phyloP scores from a whole-genome alignment of 768 basidiomycete genomes.

The Boletus eberwhitei region DNA sequence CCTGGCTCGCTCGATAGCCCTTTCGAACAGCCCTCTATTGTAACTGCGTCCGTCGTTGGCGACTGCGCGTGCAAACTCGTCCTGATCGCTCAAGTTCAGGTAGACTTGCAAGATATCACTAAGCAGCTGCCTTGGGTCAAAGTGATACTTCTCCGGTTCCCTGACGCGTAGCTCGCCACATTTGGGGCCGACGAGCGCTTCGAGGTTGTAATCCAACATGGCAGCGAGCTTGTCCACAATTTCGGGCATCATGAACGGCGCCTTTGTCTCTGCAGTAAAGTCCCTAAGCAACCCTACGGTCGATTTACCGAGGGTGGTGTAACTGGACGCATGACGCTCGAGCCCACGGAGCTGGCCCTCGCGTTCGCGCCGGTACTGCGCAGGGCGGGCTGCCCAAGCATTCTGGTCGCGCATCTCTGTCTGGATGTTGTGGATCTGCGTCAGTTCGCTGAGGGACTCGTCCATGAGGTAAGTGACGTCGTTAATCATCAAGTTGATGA shows the following conservation, averaged over 20 bases:
- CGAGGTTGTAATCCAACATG: slow-evolving; percentile 94
- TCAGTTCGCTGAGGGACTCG: slow-evolving; percentile 86
- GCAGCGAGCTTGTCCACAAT: slow-evolving; percentile 94
- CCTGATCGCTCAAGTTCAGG: slow-evolving; percentile 78
- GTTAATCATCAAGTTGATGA: slow-evolving; percentile 98
- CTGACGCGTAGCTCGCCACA: slow-evolving; percentile 83
- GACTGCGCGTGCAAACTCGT: slow-evolving; percentile 78
- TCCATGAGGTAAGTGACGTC: slow-evolving; percentile 98
- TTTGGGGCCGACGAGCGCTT: slow-evolving; percentile 83
- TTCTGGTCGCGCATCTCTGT: slow-evolving; percentile 74
- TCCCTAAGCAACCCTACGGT: slow-evolving; percentile 89
- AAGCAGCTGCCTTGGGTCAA: slow-evolving; percentile 78
- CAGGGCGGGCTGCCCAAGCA: slow-evolving; percentile 64
- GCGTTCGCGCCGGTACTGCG: slow-evolving; percentile 79
- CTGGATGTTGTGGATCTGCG: slow-evolving; percentile 86
- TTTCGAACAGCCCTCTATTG: slow-evolving; percentile 75
- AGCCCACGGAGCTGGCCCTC: slow-evolving; percentile 73
- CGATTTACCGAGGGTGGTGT: slow-evolving; percentile 81
- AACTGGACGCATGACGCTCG: slow-evolving; percentile 81
- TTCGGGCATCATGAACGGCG: slow-evolving; percentile 93
- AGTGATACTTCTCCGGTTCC: slow-evolving; percentile 85
- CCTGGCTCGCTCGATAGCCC: slow-evolving; percentile 65
- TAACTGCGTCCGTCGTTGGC: slow-evolving; percentile 96
- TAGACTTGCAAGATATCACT: slow-evolving; percentile 89
- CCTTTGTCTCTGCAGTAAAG: slow-evolving; percentile 88